Percentiles rank a stretch among this genome's conserved stretches.
Conservation (phyloP, 1,284 basidiomycete species). For the Ustilago bromivora region DNA sequence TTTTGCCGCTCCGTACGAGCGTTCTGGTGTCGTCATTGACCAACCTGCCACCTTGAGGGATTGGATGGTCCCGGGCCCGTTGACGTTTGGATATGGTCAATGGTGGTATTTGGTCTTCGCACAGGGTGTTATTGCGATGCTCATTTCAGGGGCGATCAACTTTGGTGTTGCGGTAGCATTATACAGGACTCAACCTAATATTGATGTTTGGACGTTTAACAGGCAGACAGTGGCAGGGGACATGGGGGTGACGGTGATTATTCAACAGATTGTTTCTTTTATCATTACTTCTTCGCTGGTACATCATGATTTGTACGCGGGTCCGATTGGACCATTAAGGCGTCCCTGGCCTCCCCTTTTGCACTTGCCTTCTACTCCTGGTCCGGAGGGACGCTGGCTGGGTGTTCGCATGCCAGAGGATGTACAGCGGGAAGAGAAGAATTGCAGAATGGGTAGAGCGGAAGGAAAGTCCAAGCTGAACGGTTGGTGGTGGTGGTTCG, state of each 20-base stretch:
- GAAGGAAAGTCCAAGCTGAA: conserved; percentile 28
- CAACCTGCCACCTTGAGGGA: conserved; percentile 33
- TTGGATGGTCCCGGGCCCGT: conserved; percentile 45
- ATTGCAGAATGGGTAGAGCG: conserved; percentile 53
- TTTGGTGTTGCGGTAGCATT: conserved; percentile 63
- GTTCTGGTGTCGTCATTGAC: conserved; percentile 49
- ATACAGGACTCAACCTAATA: conserved; percentile 44
- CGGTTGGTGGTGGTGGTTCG: conserved; percentile 57
- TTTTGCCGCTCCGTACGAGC: conserved; percentile 47
- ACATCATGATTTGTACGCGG: conserved; percentile 58
- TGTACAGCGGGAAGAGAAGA: conserved; percentile 35
- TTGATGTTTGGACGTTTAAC: conserved; percentile 59
- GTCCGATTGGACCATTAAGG: conserved; percentile 49
- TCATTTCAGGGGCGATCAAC: conserved; percentile 63
- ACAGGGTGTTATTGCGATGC: conserved; percentile 39
- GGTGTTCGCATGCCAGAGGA: conserved; percentile 44
- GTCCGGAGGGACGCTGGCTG: conserved; percentile 48
- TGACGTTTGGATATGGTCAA: conserved; percentile 42
- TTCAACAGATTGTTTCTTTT: conserved; percentile 64
- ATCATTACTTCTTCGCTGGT: conserved; percentile 62
- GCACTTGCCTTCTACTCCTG: conserved; percentile 56
- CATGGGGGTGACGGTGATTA: conserved; percentile 67
- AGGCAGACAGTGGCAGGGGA: conserved; percentile 64
- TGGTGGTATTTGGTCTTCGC: conserved; percentile 48
- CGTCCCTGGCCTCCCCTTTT: conserved; percentile 64